Base-by-base conservation (phyloP, 2,329 filamentous ascomycete species). In the Colletotrichum musae region DNA sequence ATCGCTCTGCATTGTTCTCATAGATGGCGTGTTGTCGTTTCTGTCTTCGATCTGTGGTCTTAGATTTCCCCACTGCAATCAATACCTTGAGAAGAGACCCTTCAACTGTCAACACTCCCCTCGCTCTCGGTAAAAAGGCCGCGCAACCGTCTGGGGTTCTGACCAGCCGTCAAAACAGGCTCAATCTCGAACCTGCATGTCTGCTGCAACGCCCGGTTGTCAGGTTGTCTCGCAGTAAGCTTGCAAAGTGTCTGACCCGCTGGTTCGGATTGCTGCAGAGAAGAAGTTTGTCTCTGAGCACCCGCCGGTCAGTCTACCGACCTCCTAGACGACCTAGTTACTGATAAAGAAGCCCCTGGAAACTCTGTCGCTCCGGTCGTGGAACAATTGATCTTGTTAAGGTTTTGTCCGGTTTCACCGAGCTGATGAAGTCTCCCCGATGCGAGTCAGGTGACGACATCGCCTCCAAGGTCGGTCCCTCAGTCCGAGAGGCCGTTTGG, bases 251-350 rank as follows among this genome's bases (percentile, higher is more conserved):
- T 43, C 56, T 58, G 41, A 58, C 41, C 56, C 39, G 56, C 56
- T 21, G 18, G 56, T 47, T 58, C 56, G 41, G 56, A 58, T 47
- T 47, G 56, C 21, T 58, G 56, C 56, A 58, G n/a, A n/a, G 56
- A 58, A 48, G 24, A 58, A 58, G 18, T 18, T 18, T 18, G 18
- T 18, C 18, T 18, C 18, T 18, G 18, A 18, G 18, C 18, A 18
- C 18, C 18, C 18, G 18, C 18, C 18, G 18, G 18, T 18, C 18
- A 18, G 18, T 18, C 18, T 18, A 18, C 18, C 18, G 18, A 18
- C 18, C 18, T 18, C 18, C 18, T 18, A 18, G 18, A 18, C 18
- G 18, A 18, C 18, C 18, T 18, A 18, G 18, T 18, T 18, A 18
- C 18, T 18, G 18, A 18, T 18, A 18, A 18, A 18, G 18, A 18